These are phyloP conservation scores for Cupressus sempervirens DNA, from an alignment of 75 land plant genomes.

Conservation along the genomic window DNA sequence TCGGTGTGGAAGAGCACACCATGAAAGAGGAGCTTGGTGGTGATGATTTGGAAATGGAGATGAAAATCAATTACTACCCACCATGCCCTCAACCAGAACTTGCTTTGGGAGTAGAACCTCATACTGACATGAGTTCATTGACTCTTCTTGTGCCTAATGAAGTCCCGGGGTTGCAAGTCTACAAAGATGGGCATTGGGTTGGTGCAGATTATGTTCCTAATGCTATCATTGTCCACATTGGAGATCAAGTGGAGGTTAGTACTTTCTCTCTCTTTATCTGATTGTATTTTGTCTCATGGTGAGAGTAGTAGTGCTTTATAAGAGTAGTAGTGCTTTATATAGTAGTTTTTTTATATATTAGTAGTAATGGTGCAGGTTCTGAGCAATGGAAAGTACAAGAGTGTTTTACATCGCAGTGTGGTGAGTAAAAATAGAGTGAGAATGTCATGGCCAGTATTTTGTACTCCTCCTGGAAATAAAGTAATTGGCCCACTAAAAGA, in stretches of 20 bases:
- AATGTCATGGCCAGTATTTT: conserved; percentile 51
- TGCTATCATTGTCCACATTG: conserved; percentile 51
- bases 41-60: conserved; percentile 26
- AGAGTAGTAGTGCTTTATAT: too few species aligned
- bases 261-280: neutral
- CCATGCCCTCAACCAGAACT: conserved; percentile 51
- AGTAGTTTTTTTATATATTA: too few species aligned
- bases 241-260: conserved; percentile 59
- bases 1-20: conserved; percentile 37
- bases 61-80: conserved; percentile 60
- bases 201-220: conserved; percentile 19
- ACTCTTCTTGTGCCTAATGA: conserved; percentile 40
- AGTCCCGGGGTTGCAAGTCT: conserved; percentile 42
- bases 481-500: conserved; percentile 32
- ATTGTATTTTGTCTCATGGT: neutral
- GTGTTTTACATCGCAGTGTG: conserved; percentile 55
- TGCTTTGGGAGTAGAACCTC: conserved; percentile 46
- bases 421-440: conserved; percentile 37
- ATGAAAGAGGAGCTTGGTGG: conserved; percentile 43
- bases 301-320: too few species aligned
- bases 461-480: conserved; percentile 27
- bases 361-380: conserved; percentile 32
- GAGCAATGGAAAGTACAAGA: conserved; percentile 64
- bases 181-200: conserved; percentile 44
- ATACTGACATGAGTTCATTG: conserved; percentile 50